Base-by-base conservation (phyloP, 345 rosid species). In the Brassica nigra region DNA sequence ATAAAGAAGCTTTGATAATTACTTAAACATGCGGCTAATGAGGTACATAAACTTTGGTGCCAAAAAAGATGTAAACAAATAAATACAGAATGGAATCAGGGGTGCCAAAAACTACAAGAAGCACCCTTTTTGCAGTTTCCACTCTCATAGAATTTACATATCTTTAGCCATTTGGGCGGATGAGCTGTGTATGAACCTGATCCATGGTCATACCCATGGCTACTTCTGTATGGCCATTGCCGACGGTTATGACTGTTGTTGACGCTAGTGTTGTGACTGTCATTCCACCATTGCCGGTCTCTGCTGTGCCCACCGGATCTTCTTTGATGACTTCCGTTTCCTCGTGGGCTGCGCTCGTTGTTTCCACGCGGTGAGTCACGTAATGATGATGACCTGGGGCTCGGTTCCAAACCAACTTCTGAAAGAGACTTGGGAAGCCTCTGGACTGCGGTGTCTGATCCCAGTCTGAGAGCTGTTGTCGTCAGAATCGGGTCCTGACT, bases 41-140 rank as follows among this genome's bases (percentile, higher is more conserved):
- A 18, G 18, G 18, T 18, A 18, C 18, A 18, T 18, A 18, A 18
- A 18, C 18, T 18, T 18, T 18, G 18, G 18, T 18, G 18, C 18
- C 18, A 18, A 18, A 18, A 18, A 18, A 18, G 18, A 18, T 18
- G 18, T 18, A 18, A 18, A 18, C 18, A 18, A 18, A 18, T 18
- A 18, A 18, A 18, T 18, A 18, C 18, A 18, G 18, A 18, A 18
- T 18, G 18, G 57, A 49, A n/a, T 49, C 57, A 49, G 57, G 57
- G 57, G 57, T 49, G 57, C 57, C 57, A 49, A n/a, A 49, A 49
- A 49, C 57, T 49, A 49, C 57, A 49, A 49, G 57, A 49, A 49
- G 57, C 57, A 49, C 57, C 57, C 57, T 49, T 49, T 49, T 49
- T 49, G 57, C 57, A 49, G 57, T 49, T 49, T 49, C 57, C 57